Conservation (phyloP, 2,329 filamentous ascomycete genomes). For the Clarireedia monteithiana region DNA sequence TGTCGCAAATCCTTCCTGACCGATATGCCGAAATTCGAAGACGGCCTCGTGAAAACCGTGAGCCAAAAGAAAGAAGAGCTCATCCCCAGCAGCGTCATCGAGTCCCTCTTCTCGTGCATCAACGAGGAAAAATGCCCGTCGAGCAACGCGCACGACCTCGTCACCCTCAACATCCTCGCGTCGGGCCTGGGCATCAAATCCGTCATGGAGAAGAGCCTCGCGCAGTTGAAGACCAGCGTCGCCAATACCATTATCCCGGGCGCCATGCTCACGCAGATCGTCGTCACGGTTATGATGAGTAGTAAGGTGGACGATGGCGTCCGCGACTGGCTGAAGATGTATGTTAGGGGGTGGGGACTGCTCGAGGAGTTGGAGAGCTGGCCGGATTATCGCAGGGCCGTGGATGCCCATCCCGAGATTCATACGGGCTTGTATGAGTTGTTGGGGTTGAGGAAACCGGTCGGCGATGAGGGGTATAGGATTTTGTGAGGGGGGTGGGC, state of each 20-base stretch:
- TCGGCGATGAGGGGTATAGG: conserved; percentile 11
- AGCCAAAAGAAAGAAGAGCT: conserved; percentile 21
- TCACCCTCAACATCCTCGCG: conserved; percentile 21
- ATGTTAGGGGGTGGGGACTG: conserved; percentile 6
- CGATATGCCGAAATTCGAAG: conserved; percentile 23
- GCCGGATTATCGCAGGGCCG: background rate
- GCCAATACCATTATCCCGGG: background rate
- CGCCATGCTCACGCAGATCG: conserved; percentile 11
- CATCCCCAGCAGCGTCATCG: conserved; percentile 18
- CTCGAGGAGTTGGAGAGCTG: background rate
- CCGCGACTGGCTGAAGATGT: conserved; percentile 18
- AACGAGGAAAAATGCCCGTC: conserved; percentile 19
- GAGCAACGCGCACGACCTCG: conserved; percentile 18
- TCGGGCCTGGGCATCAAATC: conserved; percentile 16
- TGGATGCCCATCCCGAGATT: conserved; percentile 12
- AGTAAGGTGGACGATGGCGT: conserved; percentile 20
- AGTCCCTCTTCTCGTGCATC: conserved; percentile 22
- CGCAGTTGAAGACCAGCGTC: conserved; percentile 15
- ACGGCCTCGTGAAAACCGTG: conserved; percentile 19
- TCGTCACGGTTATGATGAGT: conserved; percentile 14
- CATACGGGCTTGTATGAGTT: conserved; percentile 9
- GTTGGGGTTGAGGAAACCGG: conserved; percentile 10
- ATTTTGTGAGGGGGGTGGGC: conserved; percentile 5
- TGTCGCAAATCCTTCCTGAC: conserved; percentile 20
- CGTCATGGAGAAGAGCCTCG: conserved; percentile 13